Base-by-base conservation (phyloP, 495 filamentous ascomycete genomes). In the Penicillium lagena region DNA sequence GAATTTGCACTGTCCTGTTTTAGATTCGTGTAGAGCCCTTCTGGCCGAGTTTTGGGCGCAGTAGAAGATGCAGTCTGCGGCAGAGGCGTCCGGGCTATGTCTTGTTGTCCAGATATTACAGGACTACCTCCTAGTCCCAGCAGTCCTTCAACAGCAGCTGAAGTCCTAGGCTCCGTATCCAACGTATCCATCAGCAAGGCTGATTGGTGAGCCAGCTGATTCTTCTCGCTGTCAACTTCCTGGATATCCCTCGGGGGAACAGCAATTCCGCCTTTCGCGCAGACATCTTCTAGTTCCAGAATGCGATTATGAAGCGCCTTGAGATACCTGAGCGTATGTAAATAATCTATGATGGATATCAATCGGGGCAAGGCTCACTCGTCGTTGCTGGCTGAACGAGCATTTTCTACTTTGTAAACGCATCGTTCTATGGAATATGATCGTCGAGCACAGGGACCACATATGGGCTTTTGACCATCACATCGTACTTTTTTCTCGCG, bases 391-490 rank as follows among this genome's bases (percentile, higher is more conserved):
- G 60, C 64, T 7, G 66, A 63, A 9, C 65, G 58, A 22, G 65
- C 56, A 46, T 66, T 60, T 4, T 66, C 59, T 12, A 59, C 41
- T 12, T 51, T 65, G 53, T 68, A 74, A 7, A 70, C 54, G 35
- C 70, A 73, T 15, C 50, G 57, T 12, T 64, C 49, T 13, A 66
- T 59, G 11, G 52, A 42, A 37, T 66, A 55, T 7, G 59, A 58
- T 8, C 68, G 62, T 4, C 63, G 56, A 36, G 46, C 45, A 30
- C 71, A 75, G 7, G 66, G 61, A 12, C 62, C 68, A 55, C 71
- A 73, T 32, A 73, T 63, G 27, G 71, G 70, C 45, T 69, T 75
- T 8, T 27, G 51, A 7, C 70, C 68, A 44, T 73, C 68, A 38
- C 71, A 75, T 1, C 65, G 58, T 2, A 59, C 52, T 46, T 74